phyloP scores from a whole-genome alignment of 345 rosid genomes.

The Cardamine resedifolia region DNA sequence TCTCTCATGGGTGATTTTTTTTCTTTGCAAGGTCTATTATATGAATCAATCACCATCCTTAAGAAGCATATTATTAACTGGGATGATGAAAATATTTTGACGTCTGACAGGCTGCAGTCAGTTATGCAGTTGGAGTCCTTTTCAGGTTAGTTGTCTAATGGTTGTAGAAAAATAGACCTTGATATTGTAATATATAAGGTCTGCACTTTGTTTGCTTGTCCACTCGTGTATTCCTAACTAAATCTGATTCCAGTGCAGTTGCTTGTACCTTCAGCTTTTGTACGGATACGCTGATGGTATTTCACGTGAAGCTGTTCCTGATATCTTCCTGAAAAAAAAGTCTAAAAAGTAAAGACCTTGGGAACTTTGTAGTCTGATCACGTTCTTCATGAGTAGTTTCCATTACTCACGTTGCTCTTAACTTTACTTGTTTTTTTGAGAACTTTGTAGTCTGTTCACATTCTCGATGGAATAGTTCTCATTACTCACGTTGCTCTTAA shows the following conservation, averaged over 20 bases:
- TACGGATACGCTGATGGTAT: constrained; percentile 66
- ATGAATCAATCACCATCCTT: not conserved
- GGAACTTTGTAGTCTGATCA: not conserved
- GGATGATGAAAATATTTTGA: constrained; percentile 8
- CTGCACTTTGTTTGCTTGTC: not conserved
- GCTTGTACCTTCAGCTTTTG: constrained; percentile 92
- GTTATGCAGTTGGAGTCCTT: constrained; percentile 80
- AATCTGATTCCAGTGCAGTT: constrained; percentile 59
- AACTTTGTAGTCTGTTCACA: not conserved
- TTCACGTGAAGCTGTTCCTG: constrained; percentile 71
- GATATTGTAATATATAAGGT: not conserved
- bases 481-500: not conserved
- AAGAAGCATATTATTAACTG: not conserved
- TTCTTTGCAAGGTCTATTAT: not conserved
- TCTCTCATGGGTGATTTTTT: not conserved
- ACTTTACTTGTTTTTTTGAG: constrained; percentile 2
- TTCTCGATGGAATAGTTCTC: not conserved
- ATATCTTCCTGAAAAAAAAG: constrained; percentile 67
- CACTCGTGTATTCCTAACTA: constrained; percentile 32
- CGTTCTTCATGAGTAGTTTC: not conserved
- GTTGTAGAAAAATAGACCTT: not conserved
- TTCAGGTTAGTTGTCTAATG: constrained; percentile 60
- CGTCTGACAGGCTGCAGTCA: constrained; percentile 68
- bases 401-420: not conserved
- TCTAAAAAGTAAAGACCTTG: constrained; percentile 52